Conservation (phyloP, 345 rosid species). For the Eucalyptus guilfoylei region DNA sequence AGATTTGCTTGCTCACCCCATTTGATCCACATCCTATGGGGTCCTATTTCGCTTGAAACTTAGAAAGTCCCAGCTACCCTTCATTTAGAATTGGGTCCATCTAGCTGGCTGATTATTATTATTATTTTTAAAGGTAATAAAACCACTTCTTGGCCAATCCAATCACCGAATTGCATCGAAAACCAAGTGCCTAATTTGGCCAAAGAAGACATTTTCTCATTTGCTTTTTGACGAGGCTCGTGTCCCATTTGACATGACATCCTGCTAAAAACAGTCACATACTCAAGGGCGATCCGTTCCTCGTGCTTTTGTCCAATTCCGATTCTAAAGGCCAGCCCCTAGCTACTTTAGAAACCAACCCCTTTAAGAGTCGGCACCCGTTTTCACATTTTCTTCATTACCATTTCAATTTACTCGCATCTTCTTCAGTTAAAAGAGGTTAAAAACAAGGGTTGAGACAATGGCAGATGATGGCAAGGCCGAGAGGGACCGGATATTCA, state of each 20-base stretch:
- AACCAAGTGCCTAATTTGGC: neutral
- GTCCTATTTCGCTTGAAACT: neutral
- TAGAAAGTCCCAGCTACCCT: neutral
- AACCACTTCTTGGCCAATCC: neutral
- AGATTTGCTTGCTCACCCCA: neutral
- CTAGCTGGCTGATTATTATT: neutral
- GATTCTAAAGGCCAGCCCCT: neutral
- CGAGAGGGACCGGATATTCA: conserved; percentile 59
- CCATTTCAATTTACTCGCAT: neutral
- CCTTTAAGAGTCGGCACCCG: neutral
- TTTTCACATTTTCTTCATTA: neutral
- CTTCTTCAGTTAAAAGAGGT: neutral
- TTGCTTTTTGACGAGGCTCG: neutral
- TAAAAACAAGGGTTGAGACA: neutral
- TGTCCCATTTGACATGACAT: neutral
- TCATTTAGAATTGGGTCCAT: neutral
- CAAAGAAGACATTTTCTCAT: neutral
- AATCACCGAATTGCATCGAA: neutral
- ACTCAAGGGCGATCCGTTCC: neutral
- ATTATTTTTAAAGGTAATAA: neutral
- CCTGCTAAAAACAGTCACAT: neutral
- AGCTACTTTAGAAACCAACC: neutral
- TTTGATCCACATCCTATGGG: neutral
- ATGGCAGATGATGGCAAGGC: conserved; percentile 59
- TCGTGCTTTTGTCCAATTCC: neutral